Percentiles rank a stretch among this genome's conserved stretches.
These are phyloP conservation scores for Tetracladium marchalianum DNA, from an alignment of 495 filamentous ascomycete species.

Conservation along the genomic window DNA sequence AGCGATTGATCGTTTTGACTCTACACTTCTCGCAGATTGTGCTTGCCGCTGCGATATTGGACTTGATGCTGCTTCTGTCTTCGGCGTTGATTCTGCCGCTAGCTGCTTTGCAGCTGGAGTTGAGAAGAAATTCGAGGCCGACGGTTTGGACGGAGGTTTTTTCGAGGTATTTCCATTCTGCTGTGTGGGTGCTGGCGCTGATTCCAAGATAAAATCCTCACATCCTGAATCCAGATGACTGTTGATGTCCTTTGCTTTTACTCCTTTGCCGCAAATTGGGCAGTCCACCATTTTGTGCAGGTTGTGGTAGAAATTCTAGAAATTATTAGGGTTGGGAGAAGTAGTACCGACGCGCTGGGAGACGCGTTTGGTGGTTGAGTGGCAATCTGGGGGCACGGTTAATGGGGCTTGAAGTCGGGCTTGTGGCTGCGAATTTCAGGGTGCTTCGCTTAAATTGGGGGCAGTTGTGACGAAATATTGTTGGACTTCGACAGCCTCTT, in stretches of 20 bases:
- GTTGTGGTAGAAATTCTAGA: background rate
- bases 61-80: constrained; percentile 11
- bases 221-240: constrained; percentile 84
- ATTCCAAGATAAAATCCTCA: constrained; percentile 41
- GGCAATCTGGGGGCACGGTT: too few species aligned
- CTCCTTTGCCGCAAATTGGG: constrained; percentile 73
- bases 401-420: too few species aligned
- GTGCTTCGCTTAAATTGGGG: too few species aligned
- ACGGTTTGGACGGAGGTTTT: constrained; percentile 26
- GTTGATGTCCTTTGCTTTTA: constrained; percentile 74
- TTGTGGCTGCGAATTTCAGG: too few species aligned
- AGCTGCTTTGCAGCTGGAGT: constrained; percentile 51
- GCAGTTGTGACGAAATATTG: too few species aligned
- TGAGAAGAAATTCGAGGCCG: constrained; percentile 69
- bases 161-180: constrained; percentile 32
- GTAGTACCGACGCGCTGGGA: too few species aligned
- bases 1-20: constrained; percentile 3
- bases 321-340: too few species aligned
- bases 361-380: too few species aligned
- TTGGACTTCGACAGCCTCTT: too few species aligned
- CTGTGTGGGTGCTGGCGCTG: constrained; percentile 31
- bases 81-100: constrained; percentile 24
- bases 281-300: constrained; percentile 60
- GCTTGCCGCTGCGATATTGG: constrained; percentile 8
- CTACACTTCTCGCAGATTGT: background rate